Evolutionary conservation across 2,329 filamentous ascomycete genomes (phyloP).

Genomic region (Tolypocladium album): DNA sequence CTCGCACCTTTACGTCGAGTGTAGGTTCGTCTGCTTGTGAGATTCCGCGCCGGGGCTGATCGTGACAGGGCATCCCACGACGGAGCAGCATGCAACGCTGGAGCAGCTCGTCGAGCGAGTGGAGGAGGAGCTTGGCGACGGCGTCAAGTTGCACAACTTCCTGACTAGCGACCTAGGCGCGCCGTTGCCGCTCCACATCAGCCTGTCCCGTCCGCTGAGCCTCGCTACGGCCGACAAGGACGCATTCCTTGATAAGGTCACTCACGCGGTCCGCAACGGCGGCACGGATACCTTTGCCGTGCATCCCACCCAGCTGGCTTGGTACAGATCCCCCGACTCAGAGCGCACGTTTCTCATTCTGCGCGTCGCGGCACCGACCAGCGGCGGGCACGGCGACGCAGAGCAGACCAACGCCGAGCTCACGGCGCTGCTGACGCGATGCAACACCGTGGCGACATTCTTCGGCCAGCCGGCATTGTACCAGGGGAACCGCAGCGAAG

Average conservation of each 20-base stretch:
- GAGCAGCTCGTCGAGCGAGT: constrained; percentile 28
- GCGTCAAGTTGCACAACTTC: constrained; percentile 50
- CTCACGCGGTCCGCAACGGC: constrained; percentile 23
- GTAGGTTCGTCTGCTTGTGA: constrained; percentile 39
- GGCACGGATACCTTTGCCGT: constrained; percentile 25
- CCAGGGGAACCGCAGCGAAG: constrained; percentile 15
- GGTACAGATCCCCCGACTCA: constrained; percentile 44
- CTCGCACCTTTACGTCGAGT: constrained; percentile 85
- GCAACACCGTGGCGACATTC: constrained; percentile 50
- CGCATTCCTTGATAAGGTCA: constrained; percentile 49
- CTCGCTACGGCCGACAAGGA: constrained; percentile 65
- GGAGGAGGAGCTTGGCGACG: constrained; percentile 17
- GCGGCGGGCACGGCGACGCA: constrained; percentile 5
- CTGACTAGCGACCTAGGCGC: constrained; percentile 69
- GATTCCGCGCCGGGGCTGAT: neutral
- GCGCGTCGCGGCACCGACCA: constrained; percentile 34
- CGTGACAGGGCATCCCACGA: constrained; percentile 41
- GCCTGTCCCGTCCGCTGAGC: constrained; percentile 71
- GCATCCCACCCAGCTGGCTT: constrained; percentile 27
- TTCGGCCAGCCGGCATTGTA: constrained; percentile 68
- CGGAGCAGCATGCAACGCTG: constrained; percentile 36
- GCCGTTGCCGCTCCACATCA: constrained; percentile 78
- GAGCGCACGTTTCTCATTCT: constrained; percentile 80
- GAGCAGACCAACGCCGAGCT: constrained; percentile 40
- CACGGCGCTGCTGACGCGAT: constrained; percentile 50